Base-by-base conservation (phyloP, 148 eudicot species). In the Silene conica region DNA sequence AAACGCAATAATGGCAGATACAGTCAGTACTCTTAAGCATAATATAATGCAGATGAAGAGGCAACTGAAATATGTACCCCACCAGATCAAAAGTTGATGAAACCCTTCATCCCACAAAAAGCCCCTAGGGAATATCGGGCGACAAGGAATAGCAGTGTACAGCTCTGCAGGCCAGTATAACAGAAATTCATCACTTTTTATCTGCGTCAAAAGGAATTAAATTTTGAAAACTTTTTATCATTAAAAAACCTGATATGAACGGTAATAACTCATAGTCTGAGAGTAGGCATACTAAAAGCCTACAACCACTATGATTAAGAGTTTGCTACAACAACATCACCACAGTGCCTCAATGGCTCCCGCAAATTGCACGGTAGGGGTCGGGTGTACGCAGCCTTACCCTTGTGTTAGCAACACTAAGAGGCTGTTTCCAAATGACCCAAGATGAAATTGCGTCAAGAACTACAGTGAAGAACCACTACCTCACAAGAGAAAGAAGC, bases 41-140 rank as follows among this genome's bases (percentile, higher is more conserved):
- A 16, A 72, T 43, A n/a, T 52, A 9, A 58, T 41, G 61, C 22
- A 31, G 73, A 19, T 66, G 69, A 57, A 69, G 63, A 70, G 31
- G 34, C 21, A 34, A 61, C 62, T 9, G 54, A n/a, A 74, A 20
- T 45, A 73, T 72, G 74, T 26, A 52, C 74, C 97, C 70, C 71
- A 95, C 99, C 97, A 89, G 75, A 95, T 86, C 76, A 92, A 74
- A 72, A 95, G 84, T 84, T 95, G 99, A 83, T 95, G 99, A 78
- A 95, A 95, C 59, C 99, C 99, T 84, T 95, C 97, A 85, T 95
- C 99, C 99, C 99, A 95, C 72, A 95, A 71, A 77, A 95, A 95
- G 45, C 99, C 99, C 79, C 99, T 83, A 12, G 99, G 99, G 76
- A 95, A 95, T 82, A 88, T 85, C 62, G 96, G 89, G 21, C 99